Percentiles rank a stretch among this genome's conserved stretches.
Evolutionary conservation across 1,284 basidiomycete genomes (phyloP).

Genomic region (Hypsizygus ulmarius): DNA sequence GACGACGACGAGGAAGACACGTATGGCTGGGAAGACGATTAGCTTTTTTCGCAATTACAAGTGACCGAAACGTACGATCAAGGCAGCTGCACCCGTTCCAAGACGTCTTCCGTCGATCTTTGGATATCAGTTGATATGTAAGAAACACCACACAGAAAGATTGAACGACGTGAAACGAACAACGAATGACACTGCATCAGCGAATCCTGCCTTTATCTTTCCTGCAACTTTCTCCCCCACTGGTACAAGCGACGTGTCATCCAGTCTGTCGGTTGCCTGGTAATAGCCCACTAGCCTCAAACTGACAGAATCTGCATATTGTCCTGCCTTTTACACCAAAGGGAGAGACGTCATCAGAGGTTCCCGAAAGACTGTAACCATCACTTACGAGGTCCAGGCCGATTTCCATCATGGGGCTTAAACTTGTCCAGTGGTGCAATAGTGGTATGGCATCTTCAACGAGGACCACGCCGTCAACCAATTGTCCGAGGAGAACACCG

Average conservation of each 20-base stretch:
- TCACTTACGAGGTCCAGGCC: constrained; percentile 65
- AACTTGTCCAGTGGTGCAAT: constrained; percentile 75
- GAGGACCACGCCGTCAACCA: constrained; percentile 34
- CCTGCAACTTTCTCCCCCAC: constrained; percentile 61
- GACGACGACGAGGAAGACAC: constrained; percentile 34
- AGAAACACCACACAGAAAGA: not conserved
- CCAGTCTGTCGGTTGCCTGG: constrained; percentile 62
- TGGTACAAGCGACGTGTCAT: constrained; percentile 55
- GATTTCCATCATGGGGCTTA: constrained; percentile 79
- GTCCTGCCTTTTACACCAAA: constrained; percentile 42
- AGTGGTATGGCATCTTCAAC: constrained; percentile 69
- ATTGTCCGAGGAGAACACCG: constrained; percentile 60
- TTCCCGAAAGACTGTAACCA: not conserved
- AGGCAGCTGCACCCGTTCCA: constrained; percentile 45
- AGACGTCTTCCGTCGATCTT: constrained; percentile 60
- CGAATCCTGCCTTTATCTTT: constrained; percentile 49
- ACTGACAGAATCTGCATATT: constrained; percentile 49
- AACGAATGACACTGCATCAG: constrained; percentile 61
- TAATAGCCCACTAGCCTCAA: constrained; percentile 67
- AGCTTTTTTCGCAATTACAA: not conserved
- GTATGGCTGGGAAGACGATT: constrained; percentile 41
- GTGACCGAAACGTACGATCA: constrained; percentile 46
- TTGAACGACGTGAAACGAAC: constrained; percentile 35
- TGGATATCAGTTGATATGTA: constrained; percentile 4
- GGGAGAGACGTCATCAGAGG: not conserved